phyloP scores from a whole-genome alignment of 1,284 basidiomycete genomes.

The Austroboletus novae-zelandiae region DNA sequence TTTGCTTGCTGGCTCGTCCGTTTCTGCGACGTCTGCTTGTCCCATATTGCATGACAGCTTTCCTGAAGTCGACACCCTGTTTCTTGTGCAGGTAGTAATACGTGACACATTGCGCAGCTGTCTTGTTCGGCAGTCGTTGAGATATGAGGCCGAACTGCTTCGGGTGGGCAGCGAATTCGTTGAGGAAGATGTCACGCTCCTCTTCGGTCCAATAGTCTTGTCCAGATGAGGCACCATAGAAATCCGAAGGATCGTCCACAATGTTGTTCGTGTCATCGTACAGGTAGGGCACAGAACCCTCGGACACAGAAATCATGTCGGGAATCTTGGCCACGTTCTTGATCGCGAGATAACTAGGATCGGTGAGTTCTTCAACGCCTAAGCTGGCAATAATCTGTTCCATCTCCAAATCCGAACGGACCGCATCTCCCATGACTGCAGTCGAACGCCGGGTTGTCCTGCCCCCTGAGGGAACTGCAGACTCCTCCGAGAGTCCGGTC shows the following conservation, averaged over 20 bases:
- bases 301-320: constrained; percentile 82
- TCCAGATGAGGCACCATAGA: constrained; percentile 71
- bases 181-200: constrained; percentile 79
- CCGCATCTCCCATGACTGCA: constrained; percentile 80
- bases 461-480: constrained; percentile 47
- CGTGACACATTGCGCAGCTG: constrained; percentile 84
- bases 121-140: constrained; percentile 80
- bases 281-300: constrained; percentile 56
- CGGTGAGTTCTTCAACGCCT: constrained; percentile 89
- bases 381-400: constrained; percentile 94
- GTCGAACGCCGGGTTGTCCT: constrained; percentile 74
- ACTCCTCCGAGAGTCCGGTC: constrained; percentile 30
- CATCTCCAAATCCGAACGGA: constrained; percentile 95
- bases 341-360: constrained; percentile 84
- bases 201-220: constrained; percentile 86
- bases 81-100: constrained; percentile 98
- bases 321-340: constrained; percentile 90
- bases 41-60: constrained; percentile 64
- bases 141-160: constrained; percentile 95
- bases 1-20: constrained; percentile 64
- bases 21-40: constrained; percentile 60
- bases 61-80: constrained; percentile 79
- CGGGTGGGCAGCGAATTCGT: constrained; percentile 81
- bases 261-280: constrained; percentile 87
- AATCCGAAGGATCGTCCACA: constrained; percentile 75